Evolutionary conservation across 306 rosid genomes (phyloP).

Genomic region (Cicer arietinum): DNA sequence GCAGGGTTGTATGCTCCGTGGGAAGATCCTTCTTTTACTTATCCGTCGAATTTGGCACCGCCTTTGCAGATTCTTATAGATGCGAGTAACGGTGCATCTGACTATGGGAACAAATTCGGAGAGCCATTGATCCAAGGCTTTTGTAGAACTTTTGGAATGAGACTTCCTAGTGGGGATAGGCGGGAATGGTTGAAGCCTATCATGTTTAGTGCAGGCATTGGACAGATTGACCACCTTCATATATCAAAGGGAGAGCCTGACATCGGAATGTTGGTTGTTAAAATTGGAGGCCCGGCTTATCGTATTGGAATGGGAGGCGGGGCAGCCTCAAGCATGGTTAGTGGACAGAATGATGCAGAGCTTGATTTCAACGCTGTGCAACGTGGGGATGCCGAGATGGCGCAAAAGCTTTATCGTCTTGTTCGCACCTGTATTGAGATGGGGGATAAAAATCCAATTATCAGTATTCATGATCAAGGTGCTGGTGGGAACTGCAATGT

Average conservation of each 20-base stretch:
- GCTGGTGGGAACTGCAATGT: conserved; percentile 97
- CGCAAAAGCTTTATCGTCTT: conserved; percentile 87
- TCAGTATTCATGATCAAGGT: conserved; percentile 94
- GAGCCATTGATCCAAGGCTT: conserved; percentile 98
- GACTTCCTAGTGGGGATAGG: conserved; percentile 92
- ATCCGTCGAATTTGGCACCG: conserved; percentile 87
- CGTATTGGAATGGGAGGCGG: conserved; percentile 99
- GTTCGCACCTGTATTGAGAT: conserved; percentile 95
- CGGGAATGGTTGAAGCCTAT: conserved; percentile 98
- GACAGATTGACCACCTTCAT: conserved; percentile 84
- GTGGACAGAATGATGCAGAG: conserved; percentile 94
- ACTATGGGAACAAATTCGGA: conserved; percentile 96
- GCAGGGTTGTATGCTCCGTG: conserved; percentile 81
- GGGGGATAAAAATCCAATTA: conserved; percentile 86
- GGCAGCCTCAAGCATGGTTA: conserved; percentile 96
- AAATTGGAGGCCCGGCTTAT: conserved; percentile 98
- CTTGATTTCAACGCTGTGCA: conserved; percentile 97
- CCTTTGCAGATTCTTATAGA: conserved; percentile 89
- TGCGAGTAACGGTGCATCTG: conserved; percentile 92
- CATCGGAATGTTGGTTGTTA: conserved; percentile 85
- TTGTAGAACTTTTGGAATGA: conserved; percentile 92
- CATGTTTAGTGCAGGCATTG: conserved; percentile 94
- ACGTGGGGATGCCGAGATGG: conserved; percentile 98
- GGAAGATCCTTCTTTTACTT: conserved; percentile 83
- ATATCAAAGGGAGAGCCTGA: conserved; percentile 86